Evolutionary conservation across 305 asterid genomes (phyloP), one percentile per base, ranked within the genome.

Genomic region (Ruellia speciosa): DNA sequence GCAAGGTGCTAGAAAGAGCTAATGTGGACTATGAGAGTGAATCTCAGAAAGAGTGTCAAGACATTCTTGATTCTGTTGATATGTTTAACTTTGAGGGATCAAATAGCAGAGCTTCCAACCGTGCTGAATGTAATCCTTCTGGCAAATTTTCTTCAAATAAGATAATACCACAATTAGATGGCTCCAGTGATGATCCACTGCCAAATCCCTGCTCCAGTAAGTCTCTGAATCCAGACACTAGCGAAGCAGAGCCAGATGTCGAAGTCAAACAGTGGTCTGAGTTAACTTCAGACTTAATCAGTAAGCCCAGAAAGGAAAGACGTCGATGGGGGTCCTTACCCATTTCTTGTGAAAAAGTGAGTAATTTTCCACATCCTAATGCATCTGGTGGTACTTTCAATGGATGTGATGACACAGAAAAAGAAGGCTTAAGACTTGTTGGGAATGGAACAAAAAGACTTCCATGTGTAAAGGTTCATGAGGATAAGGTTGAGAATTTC

Each of bases 1-100:
- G 72, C 72, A 74, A 74, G 78, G 87, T 77, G 66, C 73, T 89
- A 78, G 88, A 86, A 83, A 93, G 72, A 78, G 97, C 97, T 71
- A 83, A 71, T 71, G 62, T 72, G 41, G 99, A 79, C 71, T 86
- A 81, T 39, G 90, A 81, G 82, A 82, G 75, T 80, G 92, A 79
- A 70, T 89, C 96, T 68, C 99, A 89, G 79, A 88, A 80, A 77
- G 97, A 92, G 82, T 88, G 97, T 78, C 96, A 84, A 76, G 99
- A 92, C 79, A 92, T 92, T 73, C 99, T 92, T 62, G 97, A 88
- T 80, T 83, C 97, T 62, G 68, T 92, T 66, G 86, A 75, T 72
- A 53, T 70, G 64, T 49, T 59, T 56, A 59, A 70, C 63, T 59
- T 51, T 64, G 92, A 86, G 74, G 89, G 71, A 59, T 71, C 60